phyloP scores from a whole-genome alignment of 352 stramenopile species.

The Globisporangium solare region DNA sequence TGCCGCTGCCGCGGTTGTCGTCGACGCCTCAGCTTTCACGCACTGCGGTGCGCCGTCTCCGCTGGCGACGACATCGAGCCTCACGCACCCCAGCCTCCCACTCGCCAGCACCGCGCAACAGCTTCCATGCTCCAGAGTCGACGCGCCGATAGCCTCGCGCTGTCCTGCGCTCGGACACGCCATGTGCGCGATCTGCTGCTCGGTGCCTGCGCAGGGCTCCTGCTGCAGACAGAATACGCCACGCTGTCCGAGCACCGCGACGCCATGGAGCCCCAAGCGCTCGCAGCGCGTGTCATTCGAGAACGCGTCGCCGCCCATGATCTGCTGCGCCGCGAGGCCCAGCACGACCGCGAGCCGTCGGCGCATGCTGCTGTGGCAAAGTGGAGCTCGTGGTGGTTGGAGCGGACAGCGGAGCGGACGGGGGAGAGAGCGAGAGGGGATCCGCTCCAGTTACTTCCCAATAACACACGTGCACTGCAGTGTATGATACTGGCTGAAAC shows the following conservation, averaged over 20 bases:
- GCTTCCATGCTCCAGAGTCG: constrained; percentile 23
- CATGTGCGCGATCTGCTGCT: constrained; percentile 9
- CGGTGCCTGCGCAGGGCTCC: constrained; percentile 24
- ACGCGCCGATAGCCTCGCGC: constrained; percentile 4
- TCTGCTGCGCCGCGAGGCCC: too few species aligned
- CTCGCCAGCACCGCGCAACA: constrained; percentile 36
- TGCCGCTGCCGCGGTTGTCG: too few species aligned
- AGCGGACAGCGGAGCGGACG: too few species aligned
- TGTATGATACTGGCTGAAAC: too few species aligned
- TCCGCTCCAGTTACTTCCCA: too few species aligned
- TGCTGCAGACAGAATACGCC: constrained; percentile 38
- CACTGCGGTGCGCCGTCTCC: constrained; percentile 12
- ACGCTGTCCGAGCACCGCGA: constrained; percentile 26
- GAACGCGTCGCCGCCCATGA: background rate
- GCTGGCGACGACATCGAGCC: constrained; percentile 5
- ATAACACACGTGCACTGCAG: too few species aligned
- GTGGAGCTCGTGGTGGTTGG: too few species aligned
- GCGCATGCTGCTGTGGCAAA: too few species aligned
- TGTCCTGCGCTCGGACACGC: constrained; percentile 29
- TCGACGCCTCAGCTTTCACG: too few species aligned
- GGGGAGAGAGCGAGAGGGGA: too few species aligned
- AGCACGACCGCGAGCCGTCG: too few species aligned
- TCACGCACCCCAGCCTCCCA: constrained; percentile 31
- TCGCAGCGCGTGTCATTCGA: constrained; percentile 11
- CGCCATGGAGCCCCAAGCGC: constrained; percentile 13